Base-by-base conservation (phyloP, 805 yeast genomes). In the Limtongia smithiae region DNA sequence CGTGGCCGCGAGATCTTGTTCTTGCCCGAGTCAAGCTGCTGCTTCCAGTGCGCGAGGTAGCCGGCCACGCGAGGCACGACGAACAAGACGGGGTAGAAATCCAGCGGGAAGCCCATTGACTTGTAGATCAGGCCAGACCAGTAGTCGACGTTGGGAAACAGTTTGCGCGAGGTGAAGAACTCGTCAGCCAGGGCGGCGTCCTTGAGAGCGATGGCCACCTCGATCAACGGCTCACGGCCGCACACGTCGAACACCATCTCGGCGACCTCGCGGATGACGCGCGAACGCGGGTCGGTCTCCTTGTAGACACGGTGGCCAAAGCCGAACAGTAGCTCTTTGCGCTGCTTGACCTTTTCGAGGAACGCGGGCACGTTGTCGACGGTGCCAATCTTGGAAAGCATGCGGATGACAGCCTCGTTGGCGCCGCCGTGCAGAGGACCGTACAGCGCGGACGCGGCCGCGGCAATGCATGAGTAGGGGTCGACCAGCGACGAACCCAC, bases 351-450 rank as follows among this genome's bases (percentile, higher is more conserved):
- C 17, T 34, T 27, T n/a, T 50, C 51, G 11, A 53, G 44, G 15
- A 53, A 53, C 27, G 37, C 43, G 2, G 54, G 51, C 8, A 53
- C 57, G 30, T 50, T 53, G 17, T 53, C 57, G 31, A 40, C 50
- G 5, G 54, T 37, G 12, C 57, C 57, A 30, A 53, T 53, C 34
- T 39, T 44, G 20, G 51, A 40, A 25, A 53, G 51, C 57, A 53
- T 53, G 17, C 57, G 57, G 28, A 53, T 53, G 12, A 53, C 57
- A 15, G 57, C 57, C 46, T 53, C 57, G 46, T 53, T 53, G 18
- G 57, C 57, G 25, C 57, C 57, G 15, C 57, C 57, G 49, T 53
- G 57, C 18, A 53, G 51, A 5, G 57, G 57, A 17, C 57, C 57
- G 37, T 53, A 53, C 24, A 53, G 40, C n/a, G 57, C 57, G 7